Base-by-base conservation (phyloP, 2,329 filamentous ascomycete genomes). In the Stagonosporopsis cucurbitacearum region DNA sequence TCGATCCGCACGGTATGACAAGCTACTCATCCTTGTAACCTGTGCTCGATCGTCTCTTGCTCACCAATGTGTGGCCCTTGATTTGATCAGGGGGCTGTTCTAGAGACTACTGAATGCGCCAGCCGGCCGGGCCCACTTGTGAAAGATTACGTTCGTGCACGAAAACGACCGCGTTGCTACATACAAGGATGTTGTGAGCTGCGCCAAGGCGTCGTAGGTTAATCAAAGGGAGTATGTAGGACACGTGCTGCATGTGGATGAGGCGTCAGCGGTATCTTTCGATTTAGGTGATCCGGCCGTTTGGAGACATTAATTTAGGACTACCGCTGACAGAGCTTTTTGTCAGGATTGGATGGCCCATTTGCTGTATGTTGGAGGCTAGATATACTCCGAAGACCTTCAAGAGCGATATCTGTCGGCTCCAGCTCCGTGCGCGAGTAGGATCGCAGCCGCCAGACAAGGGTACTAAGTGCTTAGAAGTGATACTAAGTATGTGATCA, bases 151-250 rank as follows among this genome's bases (percentile, higher is more conserved):
- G 49, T 57, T 57, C 54, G 44, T 41, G 50, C 39, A 35, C 32
- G 32, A 30, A 46, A 46, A 47, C 45, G 56, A 47, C 48, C 43
- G 47, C 33, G 43, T 51, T 54, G 51, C 35, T 49, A 57, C 47
- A 52, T 49, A 57, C 47, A 52, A 55, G 47, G 48, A 37, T 56
- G 43, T 33, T 46, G 30, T 62, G 52, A 60, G 49, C 52, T 37
- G 28, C 45, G 59, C 55, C 59, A 55, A 61, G 62, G 35, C 53
- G 39, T 50, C 45, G 39, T 50, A 47, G 30, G 48, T 46, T 55
- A 48, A 52, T 50, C 54, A 43, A 50, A 45, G 44, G 43, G 37
- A 47, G 48, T 30, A n/a, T n/a, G n/a, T n/a, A 43, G 47, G 42
- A 51, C 37, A 48, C 42, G 25, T 51, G 47, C 53, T 51, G 53